phyloP scores from a whole-genome alignment of 495 filamentous ascomycete species.

The Hypoxylon perforatum region DNA sequence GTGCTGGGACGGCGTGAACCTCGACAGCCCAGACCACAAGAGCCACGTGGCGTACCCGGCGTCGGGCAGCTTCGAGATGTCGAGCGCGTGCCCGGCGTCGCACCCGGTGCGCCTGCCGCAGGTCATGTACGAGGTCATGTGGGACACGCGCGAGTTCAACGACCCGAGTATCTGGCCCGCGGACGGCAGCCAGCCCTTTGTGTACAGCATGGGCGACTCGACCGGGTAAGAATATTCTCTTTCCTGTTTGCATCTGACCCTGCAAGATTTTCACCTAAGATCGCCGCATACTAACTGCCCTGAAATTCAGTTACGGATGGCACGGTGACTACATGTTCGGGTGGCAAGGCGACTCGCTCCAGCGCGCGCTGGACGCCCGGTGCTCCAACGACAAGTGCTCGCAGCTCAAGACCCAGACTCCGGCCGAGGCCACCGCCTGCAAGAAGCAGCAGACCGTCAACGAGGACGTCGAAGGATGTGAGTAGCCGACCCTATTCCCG shows the following conservation, averaged over 20 bases:
- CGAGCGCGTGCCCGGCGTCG: conserved; percentile 51
- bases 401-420: conserved; percentile 49
- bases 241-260: no score
- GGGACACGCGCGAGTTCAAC: conserved; percentile 54
- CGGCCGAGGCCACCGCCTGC: conserved; percentile 53
- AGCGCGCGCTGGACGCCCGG: conserved; percentile 52
- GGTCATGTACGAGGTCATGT: conserved; percentile 59
- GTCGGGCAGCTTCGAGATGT: conserved; percentile 44
- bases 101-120: conserved; percentile 54
- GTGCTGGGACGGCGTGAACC: conserved; percentile 62
- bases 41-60: conserved; percentile 49
- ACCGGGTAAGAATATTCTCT: no score
- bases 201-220: conserved; percentile 35
- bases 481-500: conserved; percentile 27
- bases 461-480: conserved; percentile 55
- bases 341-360: conserved; percentile 55
- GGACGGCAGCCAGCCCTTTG: conserved; percentile 51
- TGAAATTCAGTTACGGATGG: conserved; percentile 52
- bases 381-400: conserved; percentile 48
- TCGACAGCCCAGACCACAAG: conserved; percentile 61
- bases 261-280: no score
- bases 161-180: conserved; percentile 52
- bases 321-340: conserved; percentile 60
- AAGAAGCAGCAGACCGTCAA: conserved; percentile 49
- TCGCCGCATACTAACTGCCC: no score